phyloP scores from a whole-genome alignment of 2,329 filamentous ascomycete genomes.

The Pseudonectria buxi region DNA sequence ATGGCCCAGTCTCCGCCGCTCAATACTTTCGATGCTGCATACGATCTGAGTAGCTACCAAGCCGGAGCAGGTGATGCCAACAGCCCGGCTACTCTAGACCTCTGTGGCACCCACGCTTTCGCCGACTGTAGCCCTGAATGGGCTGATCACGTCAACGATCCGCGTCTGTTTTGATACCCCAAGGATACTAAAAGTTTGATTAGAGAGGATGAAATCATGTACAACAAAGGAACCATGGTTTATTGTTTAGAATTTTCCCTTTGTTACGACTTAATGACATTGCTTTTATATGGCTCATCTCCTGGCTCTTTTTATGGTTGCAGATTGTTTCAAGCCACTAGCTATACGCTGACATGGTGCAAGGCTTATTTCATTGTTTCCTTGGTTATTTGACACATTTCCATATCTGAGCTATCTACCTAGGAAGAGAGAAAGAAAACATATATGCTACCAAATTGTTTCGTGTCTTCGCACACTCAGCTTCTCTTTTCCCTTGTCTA shows the following conservation, averaged over 20 bases:
- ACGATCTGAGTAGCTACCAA: conserved; percentile 32
- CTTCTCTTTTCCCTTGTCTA: no score
- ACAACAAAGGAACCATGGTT: conserved; percentile 15
- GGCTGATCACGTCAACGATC: conserved; percentile 25
- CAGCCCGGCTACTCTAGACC: conserved; percentile 21
- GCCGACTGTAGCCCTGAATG: conserved; percentile 23
- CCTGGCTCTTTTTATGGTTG: conserved; percentile 5
- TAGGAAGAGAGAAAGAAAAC: no score
- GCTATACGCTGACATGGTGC: neutral
- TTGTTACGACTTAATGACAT: conserved; percentile 27
- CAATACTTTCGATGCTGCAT: conserved; percentile 35
- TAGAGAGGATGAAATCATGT: conserved; percentile 19
- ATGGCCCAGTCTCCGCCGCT: conserved; percentile 30
- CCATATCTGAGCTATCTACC: no score
- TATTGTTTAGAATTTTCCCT: conserved; percentile 12
- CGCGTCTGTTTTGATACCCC: conserved; percentile 26
- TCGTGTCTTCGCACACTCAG: no score
- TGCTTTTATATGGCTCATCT: conserved; percentile 3
- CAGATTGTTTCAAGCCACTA: conserved; percentile 1
- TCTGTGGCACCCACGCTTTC: conserved; percentile 19
- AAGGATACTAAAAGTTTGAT: conserved; percentile 6
- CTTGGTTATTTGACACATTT: no score
- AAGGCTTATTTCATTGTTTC: no score
- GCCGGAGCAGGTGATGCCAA: conserved; percentile 21
- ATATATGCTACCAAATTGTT: no score